Evolutionary conservation across 345 rosid genomes (phyloP), one percentile per base, ranked within the genome.

Genomic region (Cardamine chenopodiifolia): DNA sequence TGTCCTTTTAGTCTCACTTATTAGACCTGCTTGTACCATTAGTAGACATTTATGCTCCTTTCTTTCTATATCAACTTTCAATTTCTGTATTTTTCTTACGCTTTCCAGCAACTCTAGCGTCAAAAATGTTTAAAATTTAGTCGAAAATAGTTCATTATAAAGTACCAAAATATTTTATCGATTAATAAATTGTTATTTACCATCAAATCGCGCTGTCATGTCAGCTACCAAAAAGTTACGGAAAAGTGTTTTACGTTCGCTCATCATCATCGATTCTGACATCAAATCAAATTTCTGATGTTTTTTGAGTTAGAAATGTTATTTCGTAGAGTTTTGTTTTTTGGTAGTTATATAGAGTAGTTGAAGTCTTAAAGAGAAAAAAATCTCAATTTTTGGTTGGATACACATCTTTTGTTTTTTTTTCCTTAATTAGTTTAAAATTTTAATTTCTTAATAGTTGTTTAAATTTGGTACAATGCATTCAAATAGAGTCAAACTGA

Each of bases 41-140:
- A 0, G 7, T 3, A 72, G 2, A 14, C n/a, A 17, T 2, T 22
- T 55, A 19, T 44, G 45, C 64, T 73, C 65, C 44, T 15, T 15
- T 9, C 11, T 0, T 22, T 35, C 23, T 65, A 64, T 5, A 26
- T 20, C 48, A 31, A 14, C 7, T 20, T 73, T 17, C 28, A 64
- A 2, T 9, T 73, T 32, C 0, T 42, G 32, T 19, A 73, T 23
- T 25, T 42, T 17, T 20, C 22, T 31, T 2, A 73, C 0, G 2
- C 48, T 20, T 22, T 73, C 37, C 37, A 64, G 0, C 58, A 73
- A 29, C 39, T 28, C 77, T 73, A 39, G 4, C 42, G 53, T 3
- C 12, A 23, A 3, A 49, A 19, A n/a, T n/a, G 1, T 0, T 7
- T n/a, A 17, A 18, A 20, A 59, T 6, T 14, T 6, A 17, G 14